Evolutionary conservation across 2,329 filamentous ascomycete species (phyloP), one percentile per base, ranked within the genome.

Genomic region (Nemania abortiva): DNA sequence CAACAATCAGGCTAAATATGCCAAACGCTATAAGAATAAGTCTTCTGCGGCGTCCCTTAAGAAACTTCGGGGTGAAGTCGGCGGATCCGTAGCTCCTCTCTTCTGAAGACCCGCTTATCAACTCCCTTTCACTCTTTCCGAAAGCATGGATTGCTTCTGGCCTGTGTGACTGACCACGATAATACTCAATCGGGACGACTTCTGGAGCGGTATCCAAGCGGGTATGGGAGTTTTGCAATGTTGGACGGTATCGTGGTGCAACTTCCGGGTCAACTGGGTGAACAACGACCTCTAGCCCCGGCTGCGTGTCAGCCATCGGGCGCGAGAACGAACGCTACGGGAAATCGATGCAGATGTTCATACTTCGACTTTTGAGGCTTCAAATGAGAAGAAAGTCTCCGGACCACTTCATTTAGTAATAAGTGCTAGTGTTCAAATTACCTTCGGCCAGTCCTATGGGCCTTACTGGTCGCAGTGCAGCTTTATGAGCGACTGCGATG

Each of bases 141-240:
- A 29, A 31, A n/a, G 15, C 20, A 13, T 53, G 15, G 11, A 54
- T 27, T 54, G n/a, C 49, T 45, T 62, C 59, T 53, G 34, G 34
- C 22, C 22, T 18, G n/a, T 10, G 20, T 6, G 29, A 54, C 4
- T n/a, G 47, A 15, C 22, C 9, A 20, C 34, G 2, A 6, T 29
- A 22, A 31, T n/a, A 3, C 39, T 58, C 55, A 22, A n/a, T 7
- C 20, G 39, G 27, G 6, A 58, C 55, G 18, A 22, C 27, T 18
- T 47, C 55, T 31, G 55, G 39, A 18, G 24, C 15, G 1, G 39
- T 31, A 11, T 58, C 27, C 27, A 22, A 47, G 11, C 2, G 11
- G 29, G 22, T 49, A 20, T 13, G 39, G 22, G 15, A 15, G 22
- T 7, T 24, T 50, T 24, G n/a, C 11, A 24, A 50, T 24, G 47